phyloP scores from a whole-genome alignment of 225 moss, liverwort and hornwort species.

The Polytrichum formosum region DNA sequence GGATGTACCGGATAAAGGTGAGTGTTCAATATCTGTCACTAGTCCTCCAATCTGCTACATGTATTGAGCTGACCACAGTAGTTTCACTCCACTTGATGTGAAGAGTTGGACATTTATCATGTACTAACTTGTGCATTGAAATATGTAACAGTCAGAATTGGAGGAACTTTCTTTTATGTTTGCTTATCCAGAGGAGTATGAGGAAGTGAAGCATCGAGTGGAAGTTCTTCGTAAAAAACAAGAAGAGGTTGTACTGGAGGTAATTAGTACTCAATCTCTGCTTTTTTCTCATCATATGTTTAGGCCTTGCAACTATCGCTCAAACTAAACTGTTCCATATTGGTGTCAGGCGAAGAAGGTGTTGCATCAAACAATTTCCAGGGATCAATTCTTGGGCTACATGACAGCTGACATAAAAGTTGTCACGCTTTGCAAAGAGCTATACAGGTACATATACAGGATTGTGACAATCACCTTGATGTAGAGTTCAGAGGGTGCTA shows the following conservation, averaged over 20 bases:
- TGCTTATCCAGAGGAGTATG: constrained; percentile 78
- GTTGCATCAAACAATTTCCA: constrained; percentile 72
- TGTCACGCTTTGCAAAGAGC: constrained; percentile 70
- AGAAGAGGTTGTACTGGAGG: constrained; percentile 91
- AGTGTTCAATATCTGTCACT: background rate
- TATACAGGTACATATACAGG: constrained; percentile 64
- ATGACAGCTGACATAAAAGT: constrained; percentile 92
- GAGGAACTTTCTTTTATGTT: constrained; percentile 97
- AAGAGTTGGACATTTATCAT: background rate
- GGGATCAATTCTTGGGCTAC: constrained; percentile 88
- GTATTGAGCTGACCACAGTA: background rate
- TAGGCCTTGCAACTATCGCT: no score
- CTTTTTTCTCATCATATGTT: background rate
- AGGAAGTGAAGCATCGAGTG: constrained; percentile 61
- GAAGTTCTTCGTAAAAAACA: constrained; percentile 72
- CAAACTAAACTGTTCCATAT: background rate
- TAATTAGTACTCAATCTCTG: constrained; percentile 17
- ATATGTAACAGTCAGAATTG: constrained; percentile 75
- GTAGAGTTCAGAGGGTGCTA: no score
- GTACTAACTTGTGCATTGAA: background rate
- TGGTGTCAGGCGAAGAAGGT: constrained; percentile 71
- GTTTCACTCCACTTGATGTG: background rate
- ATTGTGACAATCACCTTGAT: no score
- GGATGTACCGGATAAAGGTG: constrained; percentile 97
- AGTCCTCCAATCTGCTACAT: background rate